Evolutionary conservation across 2,329 filamentous ascomycete species (phyloP), one percentile per base, ranked within the genome.

Genomic region (Aureobasidium sp.): DNA sequence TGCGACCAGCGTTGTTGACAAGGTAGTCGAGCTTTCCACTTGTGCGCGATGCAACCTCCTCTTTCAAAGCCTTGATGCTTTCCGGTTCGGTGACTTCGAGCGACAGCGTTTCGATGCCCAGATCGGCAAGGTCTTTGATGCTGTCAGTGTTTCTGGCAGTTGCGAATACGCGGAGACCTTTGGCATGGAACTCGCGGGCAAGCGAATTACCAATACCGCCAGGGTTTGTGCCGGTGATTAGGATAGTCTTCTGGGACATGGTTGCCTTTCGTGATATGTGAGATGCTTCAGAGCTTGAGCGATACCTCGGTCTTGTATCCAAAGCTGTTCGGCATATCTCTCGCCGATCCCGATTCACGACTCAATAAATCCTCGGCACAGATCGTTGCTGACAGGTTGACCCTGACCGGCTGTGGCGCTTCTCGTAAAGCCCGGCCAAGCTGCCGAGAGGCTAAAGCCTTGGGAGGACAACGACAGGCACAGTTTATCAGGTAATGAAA

Each of bases 161-260:
- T 21, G 21, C 21, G 21, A 21, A 21, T 21, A 21, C 21, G 21
- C 21, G 21, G 62, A 82, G 74, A 55, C 81, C 81, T 66, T 74
- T 70, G 34, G 70, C 71, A 61, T 82, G 76, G 68, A 86, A 86
- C 67, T 85, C 81, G 21, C 77, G 75, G 1, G 82, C 82, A 14
- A 86, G 75, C 16, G 79, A 78, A 67, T 85, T 78, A 32, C 84
- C 84, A 64, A 86, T 85, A 59, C 81, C 80, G 42, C 82, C 81
- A 7, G 81, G 78, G 1, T 76, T 79, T 68, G 80, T 72, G 64
- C 71, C 71, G n/a, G 71, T 73, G 45, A 74, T 70, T 21, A 74
- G 67, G 21, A 73, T 70, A 14, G 68, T 65, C 64, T 71, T 72
- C n/a, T 44, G 21, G 14, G 36, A 32, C 47, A 44, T 50, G 47